Base-by-base conservation (phyloP, 2,329 filamentous ascomycete genomes). In the Cercospora sesami region DNA sequence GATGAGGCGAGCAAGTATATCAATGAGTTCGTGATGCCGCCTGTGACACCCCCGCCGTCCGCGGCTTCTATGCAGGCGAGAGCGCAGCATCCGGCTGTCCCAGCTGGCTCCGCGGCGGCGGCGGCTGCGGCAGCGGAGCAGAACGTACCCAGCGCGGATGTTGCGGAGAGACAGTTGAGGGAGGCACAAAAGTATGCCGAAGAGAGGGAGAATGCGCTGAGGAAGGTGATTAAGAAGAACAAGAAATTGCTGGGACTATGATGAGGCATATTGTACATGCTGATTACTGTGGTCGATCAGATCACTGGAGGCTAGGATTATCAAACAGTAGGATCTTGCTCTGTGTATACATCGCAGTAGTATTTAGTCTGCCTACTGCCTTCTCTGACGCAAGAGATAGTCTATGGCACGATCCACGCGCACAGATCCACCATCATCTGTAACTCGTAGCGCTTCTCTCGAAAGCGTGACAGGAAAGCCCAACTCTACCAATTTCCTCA, bases 361-460 rank as follows among this genome's bases (percentile, higher is more conserved):
- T 26, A 14, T 12, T 6, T 21, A 26, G 21, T 26, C 18, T 51
- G 45, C 45, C 36, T 51, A 51, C 45, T 23, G 45, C 18, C 21
- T 63, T 23, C 23, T 48, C 69, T 81, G 80, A 65, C 79, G 76
- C 18, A 86, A 73, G 69, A 90, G 77, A 66, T 87, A 73, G 67
- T 86, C 83, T 23, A 89, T 83, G 0, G 87, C 87, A 4, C 83
- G 82, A 72, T 87, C 83, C 9, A 86, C 81, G 66, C 88, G 80
- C 69, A 89, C 78, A 0, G 86, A 86, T 70, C 87, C 85, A 0
- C 87, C 87, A 14, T 82, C 83, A 75, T 89, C 87, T 5, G 87
- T 89, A 72, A 84, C 82, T 48, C 83, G 82, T 18, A 90, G 78
- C 18, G 87, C 87, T 73, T 84, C 83, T 67, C 84, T 83, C 7